phyloP scores from a whole-genome alignment of 2,329 filamentous ascomycete species.

The Sporothrix inflata region DNA sequence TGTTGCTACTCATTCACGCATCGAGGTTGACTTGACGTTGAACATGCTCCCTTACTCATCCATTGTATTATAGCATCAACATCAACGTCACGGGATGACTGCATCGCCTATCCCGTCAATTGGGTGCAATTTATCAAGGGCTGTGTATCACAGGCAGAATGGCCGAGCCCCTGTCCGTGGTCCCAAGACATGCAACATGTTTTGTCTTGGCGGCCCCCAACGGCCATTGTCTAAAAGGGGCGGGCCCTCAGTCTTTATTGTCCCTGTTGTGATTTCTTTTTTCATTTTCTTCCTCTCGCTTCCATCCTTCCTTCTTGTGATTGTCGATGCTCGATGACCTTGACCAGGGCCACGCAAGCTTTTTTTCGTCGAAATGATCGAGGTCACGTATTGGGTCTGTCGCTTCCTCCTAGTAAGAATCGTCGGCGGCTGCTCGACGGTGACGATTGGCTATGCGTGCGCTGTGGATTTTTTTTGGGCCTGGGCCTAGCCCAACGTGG shows the following conservation, averaged over 20 bases:
- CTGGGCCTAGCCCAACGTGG: not conserved
- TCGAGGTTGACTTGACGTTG: not conserved
- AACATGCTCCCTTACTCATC: not conserved
- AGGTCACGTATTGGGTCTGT: not conserved
- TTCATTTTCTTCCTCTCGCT: not conserved
- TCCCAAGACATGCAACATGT: conserved; percentile 16
- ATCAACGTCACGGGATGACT: not conserved
- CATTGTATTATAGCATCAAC: not conserved
- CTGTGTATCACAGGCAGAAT: not conserved
- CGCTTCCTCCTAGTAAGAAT: not conserved
- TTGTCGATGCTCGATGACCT: not conserved
- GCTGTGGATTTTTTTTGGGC: not conserved
- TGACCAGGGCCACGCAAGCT: not conserved
- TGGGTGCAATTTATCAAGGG: not conserved
- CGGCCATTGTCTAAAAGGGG: not conserved
- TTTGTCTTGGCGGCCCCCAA: conserved; percentile 18
- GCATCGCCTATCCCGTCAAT: not conserved
- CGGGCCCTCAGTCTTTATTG: not conserved
- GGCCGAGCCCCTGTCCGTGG: not conserved
- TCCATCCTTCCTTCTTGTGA: not conserved
- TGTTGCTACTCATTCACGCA: no score
- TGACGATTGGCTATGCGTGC: conserved; percentile 15
- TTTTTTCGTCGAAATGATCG: not conserved
- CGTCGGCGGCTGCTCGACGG: conserved; percentile 18
- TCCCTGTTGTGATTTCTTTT: not conserved